Evolutionary conservation across 805 yeast genomes (phyloP).

Genomic region (Ogataea degrootiae): DNA sequence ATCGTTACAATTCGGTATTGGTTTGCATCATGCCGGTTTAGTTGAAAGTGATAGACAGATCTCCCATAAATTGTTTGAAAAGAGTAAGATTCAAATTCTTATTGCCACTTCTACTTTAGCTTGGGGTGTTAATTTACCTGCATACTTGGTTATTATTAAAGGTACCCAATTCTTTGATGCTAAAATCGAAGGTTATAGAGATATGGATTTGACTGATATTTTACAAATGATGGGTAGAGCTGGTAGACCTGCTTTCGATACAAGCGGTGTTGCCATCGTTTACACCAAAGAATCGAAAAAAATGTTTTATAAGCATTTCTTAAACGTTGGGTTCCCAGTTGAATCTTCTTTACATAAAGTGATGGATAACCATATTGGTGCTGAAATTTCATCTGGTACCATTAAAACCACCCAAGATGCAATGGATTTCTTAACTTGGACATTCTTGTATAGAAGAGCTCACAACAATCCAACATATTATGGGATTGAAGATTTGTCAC

Average conservation of each 20-base stretch:
- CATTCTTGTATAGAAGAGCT: conserved; percentile 67
- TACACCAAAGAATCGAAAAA: conserved; percentile 73
- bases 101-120: conserved; percentile 82
- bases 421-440: conserved; percentile 71
- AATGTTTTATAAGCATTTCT: conserved; percentile 69
- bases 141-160: conserved; percentile 71
- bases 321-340: conserved; percentile 78
- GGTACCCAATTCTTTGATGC: conserved; percentile 68
- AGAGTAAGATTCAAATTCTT: conserved; percentile 64
- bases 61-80: conserved; percentile 65
- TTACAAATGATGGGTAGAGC: conserved; percentile 86
- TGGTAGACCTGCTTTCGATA: conserved; percentile 77
- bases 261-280: conserved; percentile 72
- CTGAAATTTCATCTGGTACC: conserved; percentile 71
- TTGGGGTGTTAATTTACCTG: conserved; percentile 84
- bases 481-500: conserved; percentile 58
- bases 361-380: conserved; percentile 76
- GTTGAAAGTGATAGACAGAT: conserved; percentile 69
- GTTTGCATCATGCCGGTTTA: conserved; percentile 78
- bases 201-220: conserved; percentile 80
- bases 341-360: conserved; percentile 75
- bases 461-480: conserved; percentile 76
- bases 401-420: conserved; percentile 63
- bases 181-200: conserved; percentile 63
- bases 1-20: conserved; percentile 75